Evolutionary conservation across 2,329 filamentous ascomycete genomes (phyloP).

Genomic region (Sporothrix protearum): DNA sequence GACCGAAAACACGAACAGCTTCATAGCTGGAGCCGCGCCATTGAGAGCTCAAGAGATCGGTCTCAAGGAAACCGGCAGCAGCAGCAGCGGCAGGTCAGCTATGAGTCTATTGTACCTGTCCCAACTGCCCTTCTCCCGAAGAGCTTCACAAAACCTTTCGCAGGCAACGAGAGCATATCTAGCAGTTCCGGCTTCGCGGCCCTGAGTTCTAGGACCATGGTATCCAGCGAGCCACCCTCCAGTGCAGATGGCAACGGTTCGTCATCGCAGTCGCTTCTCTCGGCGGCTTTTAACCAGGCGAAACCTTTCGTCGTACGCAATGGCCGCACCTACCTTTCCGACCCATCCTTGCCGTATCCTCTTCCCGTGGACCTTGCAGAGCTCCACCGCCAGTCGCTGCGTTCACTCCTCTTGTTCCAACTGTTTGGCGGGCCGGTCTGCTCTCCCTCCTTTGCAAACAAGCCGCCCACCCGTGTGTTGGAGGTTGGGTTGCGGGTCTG

Average conservation of each 20-base stretch:
- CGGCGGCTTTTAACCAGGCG: constrained; percentile 32
- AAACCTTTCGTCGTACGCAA: constrained; percentile 67
- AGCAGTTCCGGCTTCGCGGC: constrained; percentile 45
- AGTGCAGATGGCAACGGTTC: constrained; percentile 42
- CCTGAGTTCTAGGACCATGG: constrained; percentile 46
- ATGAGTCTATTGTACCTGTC: neutral
- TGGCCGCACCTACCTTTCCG: constrained; percentile 78
- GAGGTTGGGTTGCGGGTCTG: constrained; percentile 87
- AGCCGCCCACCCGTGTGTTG: constrained; percentile 71
- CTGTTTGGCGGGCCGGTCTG: constrained; percentile 79
- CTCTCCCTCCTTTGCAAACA: constrained; percentile 61
- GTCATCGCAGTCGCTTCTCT: constrained; percentile 31
- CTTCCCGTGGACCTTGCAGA: constrained; percentile 79
- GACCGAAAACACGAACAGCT: neutral
- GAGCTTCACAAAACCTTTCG: constrained; percentile 25
- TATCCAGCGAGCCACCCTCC: constrained; percentile 47
- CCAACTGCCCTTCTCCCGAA: neutral
- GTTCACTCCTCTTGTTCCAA: constrained; percentile 75
- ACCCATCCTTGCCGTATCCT: constrained; percentile 70
- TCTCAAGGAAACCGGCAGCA: neutral
- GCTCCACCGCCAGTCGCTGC: constrained; percentile 80
- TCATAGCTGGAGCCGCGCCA: neutral
- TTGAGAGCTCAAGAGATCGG: neutral
- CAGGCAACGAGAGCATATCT: constrained; percentile 47
- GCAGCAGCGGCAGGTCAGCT: neutral